Evolutionary conservation across 441 rosid genomes (phyloP).

Genomic region (Gossypium gossypioides): DNA sequence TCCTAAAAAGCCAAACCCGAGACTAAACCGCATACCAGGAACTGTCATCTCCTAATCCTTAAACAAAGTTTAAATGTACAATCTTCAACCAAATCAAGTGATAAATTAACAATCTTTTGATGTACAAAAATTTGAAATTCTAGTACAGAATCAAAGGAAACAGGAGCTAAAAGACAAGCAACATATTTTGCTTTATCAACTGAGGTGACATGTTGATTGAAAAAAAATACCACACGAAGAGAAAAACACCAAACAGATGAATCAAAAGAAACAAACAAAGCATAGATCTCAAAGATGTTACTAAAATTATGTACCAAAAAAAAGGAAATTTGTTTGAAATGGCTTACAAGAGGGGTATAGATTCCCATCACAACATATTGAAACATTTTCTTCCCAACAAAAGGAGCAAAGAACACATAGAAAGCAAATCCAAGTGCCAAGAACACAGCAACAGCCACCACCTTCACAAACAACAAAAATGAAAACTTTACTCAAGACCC

Average conservation of each 20-base stretch:
- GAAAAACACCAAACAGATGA: slow-evolving; percentile 12
- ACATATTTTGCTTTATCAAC: slow-evolving; percentile 12
- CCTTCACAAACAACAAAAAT: slow-evolving; percentile 34
- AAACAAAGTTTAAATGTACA: background rate
- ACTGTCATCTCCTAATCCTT: background rate
- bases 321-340: slow-evolving; percentile 4
- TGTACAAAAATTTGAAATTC: slow-evolving; percentile 9
- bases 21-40: background rate
- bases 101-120: background rate
- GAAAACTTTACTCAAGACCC: slow-evolving; percentile 18
- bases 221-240: slow-evolving; percentile 17
- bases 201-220: slow-evolving; percentile 9
- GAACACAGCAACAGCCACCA: slow-evolving; percentile 97
- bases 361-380: slow-evolving; percentile 77
- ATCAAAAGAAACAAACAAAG: slow-evolving; percentile 19
- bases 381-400: slow-evolving; percentile 71
- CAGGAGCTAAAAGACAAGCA: slow-evolving; percentile 19
- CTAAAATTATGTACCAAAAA: background rate
- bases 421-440: slow-evolving; percentile 93
- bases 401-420: slow-evolving; percentile 97
- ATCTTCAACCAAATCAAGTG: background rate
- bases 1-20: background rate
- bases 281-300: slow-evolving; percentile 39
- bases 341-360: slow-evolving; percentile 84
- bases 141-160: background rate